Base-by-base conservation (phyloP, 306 rosid genomes). In the Quercus agrifolia region DNA sequence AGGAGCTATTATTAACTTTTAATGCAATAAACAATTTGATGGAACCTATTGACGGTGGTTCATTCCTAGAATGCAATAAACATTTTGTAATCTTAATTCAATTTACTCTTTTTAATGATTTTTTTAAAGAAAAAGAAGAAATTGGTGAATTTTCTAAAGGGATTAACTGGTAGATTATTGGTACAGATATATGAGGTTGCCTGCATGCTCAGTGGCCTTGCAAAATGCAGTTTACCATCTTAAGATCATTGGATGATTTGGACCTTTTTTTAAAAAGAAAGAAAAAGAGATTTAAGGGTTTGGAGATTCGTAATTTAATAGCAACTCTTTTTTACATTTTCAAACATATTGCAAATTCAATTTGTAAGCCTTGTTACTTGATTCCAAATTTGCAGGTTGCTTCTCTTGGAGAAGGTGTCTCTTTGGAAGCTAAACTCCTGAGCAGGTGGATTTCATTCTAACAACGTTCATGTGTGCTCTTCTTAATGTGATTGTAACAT, bases 351-450 rank as follows among this genome's bases (percentile, higher is more conserved):
- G 70, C 79, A 81, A 59, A 49, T 70, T 73, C 79, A 62, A 76
- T 66, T 46, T 79, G 59, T 72, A 76, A 56, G 79, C 76, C 74
- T 71, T 75, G 62, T 67, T 35, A 57, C 67, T 77, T 72, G 56
- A 77, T 58, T 83, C 54, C 17, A 69, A 81, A 75, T 73, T 77
- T 81, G 82, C 81, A 94, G 98, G 97, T 94, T 88, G 91, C 97
- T 82, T 85, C 97, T 23, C 93, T 92, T 35, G 98, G 93, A 69
- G 97, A 94, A 87, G 98, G 97, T 77, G 92, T 90, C 79, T 94
- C 98, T 72, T 89, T 94, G 91, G 98, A 94, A 86, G 98, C 98
- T 79, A 94, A 94, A 88, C 97, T 94, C 79, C 83, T 94, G 89
- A 92, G 98, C 97, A 91, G 98, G 98, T 90, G 74, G 79, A 83